phyloP scores from a whole-genome alignment of 2,329 filamentous ascomycete genomes.

The Alternaria postmessia region DNA sequence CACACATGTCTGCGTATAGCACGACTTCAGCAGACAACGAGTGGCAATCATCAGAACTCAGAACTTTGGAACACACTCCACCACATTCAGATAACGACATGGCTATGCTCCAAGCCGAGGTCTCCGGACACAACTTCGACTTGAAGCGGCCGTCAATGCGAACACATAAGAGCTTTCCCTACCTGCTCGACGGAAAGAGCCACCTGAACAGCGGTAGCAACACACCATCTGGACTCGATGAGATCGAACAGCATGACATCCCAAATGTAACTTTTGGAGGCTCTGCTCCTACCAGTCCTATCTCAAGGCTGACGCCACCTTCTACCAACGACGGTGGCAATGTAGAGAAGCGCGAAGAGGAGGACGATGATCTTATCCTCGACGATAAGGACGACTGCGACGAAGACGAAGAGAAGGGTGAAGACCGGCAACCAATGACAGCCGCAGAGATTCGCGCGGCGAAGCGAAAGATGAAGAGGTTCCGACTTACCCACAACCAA shows the following conservation, averaged over 20 bases:
- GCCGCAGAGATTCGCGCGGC: conserved; percentile 59
- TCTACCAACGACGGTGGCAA: conserved; percentile 50
- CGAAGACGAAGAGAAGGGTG: conserved; percentile 41
- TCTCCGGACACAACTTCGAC: conserved; percentile 47
- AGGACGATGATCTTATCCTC: conserved; percentile 49
- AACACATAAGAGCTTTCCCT: conserved; percentile 56
- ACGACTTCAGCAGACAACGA: conserved; percentile 54
- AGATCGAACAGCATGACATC: conserved; percentile 46
- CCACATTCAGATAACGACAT: conserved; percentile 50
- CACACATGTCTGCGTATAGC: conserved; percentile 60
- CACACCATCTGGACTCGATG: conserved; percentile 46
- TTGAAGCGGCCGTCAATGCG: conserved; percentile 52
- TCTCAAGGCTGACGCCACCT: conserved; percentile 55
- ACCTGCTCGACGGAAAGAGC: conserved; percentile 49
- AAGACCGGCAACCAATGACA: conserved; percentile 52
- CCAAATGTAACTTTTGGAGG: conserved; percentile 51
- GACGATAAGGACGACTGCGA: conserved; percentile 50
- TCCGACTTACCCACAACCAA: conserved; percentile 91
- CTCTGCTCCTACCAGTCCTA: conserved; percentile 57
- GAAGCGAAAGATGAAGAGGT: conserved; percentile 74
- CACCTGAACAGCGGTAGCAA: conserved; percentile 34
- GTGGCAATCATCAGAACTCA: conserved; percentile 53
- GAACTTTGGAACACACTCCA: conserved; percentile 45
- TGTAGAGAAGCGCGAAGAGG: conserved; percentile 51
- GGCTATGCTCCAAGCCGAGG: conserved; percentile 49